Evolutionary conservation across 2,329 filamentous ascomycete species (phyloP).

Genomic region (Lachnellula occidentalis): DNA sequence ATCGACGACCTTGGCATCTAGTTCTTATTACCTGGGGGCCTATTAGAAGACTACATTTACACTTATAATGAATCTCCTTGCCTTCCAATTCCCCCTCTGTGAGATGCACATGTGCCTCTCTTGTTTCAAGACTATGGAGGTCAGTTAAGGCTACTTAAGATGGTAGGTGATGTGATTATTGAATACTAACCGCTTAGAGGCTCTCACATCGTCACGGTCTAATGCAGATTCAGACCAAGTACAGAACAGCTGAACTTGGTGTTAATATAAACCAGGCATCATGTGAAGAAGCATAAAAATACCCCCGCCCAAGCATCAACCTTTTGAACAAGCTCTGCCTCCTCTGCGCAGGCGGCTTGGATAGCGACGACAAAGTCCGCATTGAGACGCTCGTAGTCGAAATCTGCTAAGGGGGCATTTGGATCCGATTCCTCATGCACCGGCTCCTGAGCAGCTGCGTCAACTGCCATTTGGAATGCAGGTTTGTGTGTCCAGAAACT

Average conservation of each 20-base stretch:
- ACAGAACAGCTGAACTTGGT: constrained; percentile 59
- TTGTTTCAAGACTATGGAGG: constrained; percentile 62
- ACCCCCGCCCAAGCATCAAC: constrained; percentile 28
- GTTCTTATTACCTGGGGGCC: constrained; percentile 4
- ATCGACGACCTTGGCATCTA: constrained; percentile 51
- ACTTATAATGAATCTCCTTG: constrained; percentile 76
- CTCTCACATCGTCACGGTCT: constrained; percentile 68
- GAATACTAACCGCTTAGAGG: constrained; percentile 61
- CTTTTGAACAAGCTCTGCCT: constrained; percentile 61
- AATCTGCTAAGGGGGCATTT: constrained; percentile 34
- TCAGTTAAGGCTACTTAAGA: constrained; percentile 8
- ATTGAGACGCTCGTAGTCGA: constrained; percentile 75
- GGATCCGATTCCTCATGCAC: too few relatives aligned
- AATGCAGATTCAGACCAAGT: constrained; percentile 71
- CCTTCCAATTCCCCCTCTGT: constrained; percentile 66
- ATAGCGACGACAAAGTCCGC: constrained; percentile 62
- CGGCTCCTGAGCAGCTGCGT: too few relatives aligned
- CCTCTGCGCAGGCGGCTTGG: constrained; percentile 54
- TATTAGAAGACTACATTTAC: background rate
- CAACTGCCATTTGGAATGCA: too few relatives aligned
- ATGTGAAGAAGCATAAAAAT: background rate
- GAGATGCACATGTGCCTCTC: constrained; percentile 68
- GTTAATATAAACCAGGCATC: background rate
- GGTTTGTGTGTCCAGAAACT: too few relatives aligned
- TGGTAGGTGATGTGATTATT: background rate